Conservation (phyloP, 352 stramenopile genomes). For the Phytophthora tentaculata region DNA sequence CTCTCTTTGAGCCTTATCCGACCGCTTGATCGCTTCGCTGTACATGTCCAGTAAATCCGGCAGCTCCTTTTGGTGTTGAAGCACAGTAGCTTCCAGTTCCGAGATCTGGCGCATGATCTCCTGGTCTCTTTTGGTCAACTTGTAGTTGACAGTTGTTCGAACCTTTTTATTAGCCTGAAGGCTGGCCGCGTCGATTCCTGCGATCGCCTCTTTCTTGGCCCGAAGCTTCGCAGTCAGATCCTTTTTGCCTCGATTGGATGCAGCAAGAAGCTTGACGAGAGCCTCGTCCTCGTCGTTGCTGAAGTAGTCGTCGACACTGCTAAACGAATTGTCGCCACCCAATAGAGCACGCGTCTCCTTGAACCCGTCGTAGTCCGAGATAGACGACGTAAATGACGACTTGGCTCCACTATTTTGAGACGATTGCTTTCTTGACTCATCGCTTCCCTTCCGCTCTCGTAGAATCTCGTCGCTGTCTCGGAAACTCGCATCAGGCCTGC, state of each 20-base stretch:
- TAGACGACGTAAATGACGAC: slow-evolving; percentile 30
- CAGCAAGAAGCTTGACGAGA: slow-evolving; percentile 34
- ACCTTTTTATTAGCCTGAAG: slow-evolving; percentile 29
- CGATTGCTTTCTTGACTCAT: slow-evolving; percentile 12
- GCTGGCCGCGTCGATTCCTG: slow-evolving; percentile 37
- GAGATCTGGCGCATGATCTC: slow-evolving; percentile 50
- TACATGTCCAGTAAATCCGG: slow-evolving; percentile 51
- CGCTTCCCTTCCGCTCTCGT: slow-evolving; percentile 1
- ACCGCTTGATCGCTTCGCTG: slow-evolving; percentile 40
- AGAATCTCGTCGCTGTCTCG: slow-evolving; percentile 20
- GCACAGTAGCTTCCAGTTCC: slow-evolving; percentile 49
- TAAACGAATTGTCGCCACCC: slow-evolving; percentile 30
- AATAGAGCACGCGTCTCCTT: slow-evolving; percentile 31
- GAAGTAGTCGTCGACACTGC: slow-evolving; percentile 16
- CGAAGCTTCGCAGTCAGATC: slow-evolving; percentile 27
- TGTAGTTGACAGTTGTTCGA: slow-evolving; percentile 37
- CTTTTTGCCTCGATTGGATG: slow-evolving; percentile 31
- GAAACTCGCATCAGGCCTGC: slow-evolving; percentile 23
- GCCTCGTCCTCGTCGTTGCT: slow-evolving; percentile 34
- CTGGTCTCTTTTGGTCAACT: slow-evolving; percentile 40
- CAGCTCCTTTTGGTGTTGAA: slow-evolving; percentile 58
- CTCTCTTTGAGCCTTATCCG: slow-evolving; percentile 38
- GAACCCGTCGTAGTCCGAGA: slow-evolving; percentile 39
- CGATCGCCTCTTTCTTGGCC: slow-evolving; percentile 36
- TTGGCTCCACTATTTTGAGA: slow-evolving; percentile 34